Evolutionary conservation across 1,284 basidiomycete species (phyloP).

Genomic region (Pulveroboletus sp.): DNA sequence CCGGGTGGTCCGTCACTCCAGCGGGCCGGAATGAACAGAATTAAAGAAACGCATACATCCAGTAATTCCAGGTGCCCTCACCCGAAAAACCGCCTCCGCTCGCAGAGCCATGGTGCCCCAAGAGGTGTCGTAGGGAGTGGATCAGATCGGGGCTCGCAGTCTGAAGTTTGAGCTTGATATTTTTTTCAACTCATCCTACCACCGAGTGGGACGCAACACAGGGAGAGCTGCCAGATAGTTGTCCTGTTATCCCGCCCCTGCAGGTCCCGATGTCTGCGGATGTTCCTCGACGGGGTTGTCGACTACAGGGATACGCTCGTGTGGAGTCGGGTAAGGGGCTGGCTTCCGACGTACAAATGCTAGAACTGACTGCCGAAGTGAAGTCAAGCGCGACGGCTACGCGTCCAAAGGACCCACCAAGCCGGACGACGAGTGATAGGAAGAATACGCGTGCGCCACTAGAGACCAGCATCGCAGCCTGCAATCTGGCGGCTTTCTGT

Average conservation of each 20-base stretch:
- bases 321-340: not conserved
- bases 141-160: not conserved
- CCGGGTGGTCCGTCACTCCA: not conserved
- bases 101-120: slow-evolving; percentile 1
- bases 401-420: slow-evolving; percentile 1
- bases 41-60: not conserved
- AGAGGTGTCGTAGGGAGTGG: slow-evolving; percentile 9
- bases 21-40: not conserved
- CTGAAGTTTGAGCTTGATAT: not conserved
- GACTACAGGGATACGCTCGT: not conserved
- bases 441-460: too few relatives aligned
- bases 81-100: not conserved
- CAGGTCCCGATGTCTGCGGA: not conserved
- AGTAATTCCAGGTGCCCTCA: not conserved
- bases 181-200: not conserved
- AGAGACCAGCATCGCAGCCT: not conserved
- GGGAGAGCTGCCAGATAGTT: not conserved
- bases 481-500: too few relatives aligned
- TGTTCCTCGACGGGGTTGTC: not conserved
- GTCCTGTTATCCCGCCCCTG: not conserved
- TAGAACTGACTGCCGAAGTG: slow-evolving; percentile 10
- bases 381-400: slow-evolving; percentile 5
- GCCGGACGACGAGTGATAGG: not conserved
- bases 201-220: not conserved
- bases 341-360: not conserved